Evolutionary conservation across 2,329 filamentous ascomycete genomes (phyloP).

Genomic region (Phoma herbarum): DNA sequence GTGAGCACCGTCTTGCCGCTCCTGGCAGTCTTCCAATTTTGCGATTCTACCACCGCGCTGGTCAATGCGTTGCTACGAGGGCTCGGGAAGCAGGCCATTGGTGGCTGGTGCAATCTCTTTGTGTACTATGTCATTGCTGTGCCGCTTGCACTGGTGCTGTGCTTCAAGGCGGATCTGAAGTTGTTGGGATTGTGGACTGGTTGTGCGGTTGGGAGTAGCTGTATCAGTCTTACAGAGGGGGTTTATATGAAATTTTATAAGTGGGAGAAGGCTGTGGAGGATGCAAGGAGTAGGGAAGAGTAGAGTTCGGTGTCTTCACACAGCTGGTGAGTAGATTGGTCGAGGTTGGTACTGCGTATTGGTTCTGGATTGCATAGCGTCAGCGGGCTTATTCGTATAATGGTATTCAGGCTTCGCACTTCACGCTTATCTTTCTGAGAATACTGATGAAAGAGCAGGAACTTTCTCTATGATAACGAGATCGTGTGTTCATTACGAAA

Average conservation of each 20-base stretch:
- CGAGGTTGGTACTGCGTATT: background rate
- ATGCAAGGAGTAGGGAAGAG: constrained; percentile 42
- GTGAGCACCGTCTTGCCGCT: constrained; percentile 47
- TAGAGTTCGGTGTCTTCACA: constrained; percentile 10
- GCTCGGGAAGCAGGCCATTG: constrained; percentile 51
- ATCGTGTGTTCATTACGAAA: background rate
- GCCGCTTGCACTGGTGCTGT: constrained; percentile 48
- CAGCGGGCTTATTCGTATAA: background rate
- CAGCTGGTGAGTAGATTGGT: no score
- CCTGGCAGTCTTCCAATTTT: constrained; percentile 51
- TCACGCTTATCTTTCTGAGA: no score
- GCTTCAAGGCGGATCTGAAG: constrained; percentile 48
- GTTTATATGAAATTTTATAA: constrained; percentile 42
- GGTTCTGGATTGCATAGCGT: background rate
- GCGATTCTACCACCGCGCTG: constrained; percentile 49
- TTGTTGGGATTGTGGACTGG: constrained; percentile 51
- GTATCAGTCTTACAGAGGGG: constrained; percentile 48
- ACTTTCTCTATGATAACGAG: no score
- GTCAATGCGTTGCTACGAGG: constrained; percentile 51
- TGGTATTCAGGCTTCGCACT: background rate
- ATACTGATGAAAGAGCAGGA: no score
- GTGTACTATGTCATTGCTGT: constrained; percentile 53
- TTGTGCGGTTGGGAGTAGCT: constrained; percentile 44
- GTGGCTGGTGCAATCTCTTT: constrained; percentile 50
- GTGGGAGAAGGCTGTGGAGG: constrained; percentile 45